phyloP scores from a whole-genome alignment of 1,284 basidiomycete species.

The Caloboletus firmus region DNA sequence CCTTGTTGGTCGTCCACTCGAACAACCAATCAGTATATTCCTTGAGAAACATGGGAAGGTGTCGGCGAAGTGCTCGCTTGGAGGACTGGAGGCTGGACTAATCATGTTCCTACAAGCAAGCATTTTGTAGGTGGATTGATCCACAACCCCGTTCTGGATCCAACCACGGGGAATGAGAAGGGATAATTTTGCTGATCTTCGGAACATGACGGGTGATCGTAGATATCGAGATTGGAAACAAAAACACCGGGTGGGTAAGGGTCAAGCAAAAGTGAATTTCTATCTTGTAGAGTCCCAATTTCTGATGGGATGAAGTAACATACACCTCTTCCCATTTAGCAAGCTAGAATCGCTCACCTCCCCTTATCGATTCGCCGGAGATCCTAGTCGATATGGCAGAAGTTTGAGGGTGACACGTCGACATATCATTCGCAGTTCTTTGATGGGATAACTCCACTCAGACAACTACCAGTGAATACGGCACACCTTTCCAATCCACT shows the following conservation, averaged over 20 bases:
- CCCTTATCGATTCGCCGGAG: neutral
- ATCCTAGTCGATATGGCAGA: neutral
- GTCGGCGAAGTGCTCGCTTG: neutral
- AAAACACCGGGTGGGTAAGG: no score
- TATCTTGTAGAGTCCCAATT: neutral
- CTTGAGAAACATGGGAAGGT: neutral
- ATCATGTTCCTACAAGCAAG: neutral
- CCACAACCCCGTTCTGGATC: no score
- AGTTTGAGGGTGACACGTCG: neutral
- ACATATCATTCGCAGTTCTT: no score
- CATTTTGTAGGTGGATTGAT: conserved; percentile 4
- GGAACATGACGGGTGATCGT: no score
- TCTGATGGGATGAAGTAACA: neutral
- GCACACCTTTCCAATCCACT: no score
- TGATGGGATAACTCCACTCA: no score
- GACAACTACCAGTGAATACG: no score
- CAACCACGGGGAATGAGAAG: no score
- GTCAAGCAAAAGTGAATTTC: neutral
- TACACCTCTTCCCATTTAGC: neutral
- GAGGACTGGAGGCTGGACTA: neutral
- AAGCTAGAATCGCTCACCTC: neutral
- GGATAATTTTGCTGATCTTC: no score
- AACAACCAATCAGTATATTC: conserved; percentile 2
- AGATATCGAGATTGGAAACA: no score
- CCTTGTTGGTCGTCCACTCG: neutral